Percentiles rank a stretch among this genome's conserved stretches.
These are phyloP conservation scores for Pulicaria dysenterica DNA, from an alignment of 129 eudicot species.

Conservation along the genomic window DNA sequence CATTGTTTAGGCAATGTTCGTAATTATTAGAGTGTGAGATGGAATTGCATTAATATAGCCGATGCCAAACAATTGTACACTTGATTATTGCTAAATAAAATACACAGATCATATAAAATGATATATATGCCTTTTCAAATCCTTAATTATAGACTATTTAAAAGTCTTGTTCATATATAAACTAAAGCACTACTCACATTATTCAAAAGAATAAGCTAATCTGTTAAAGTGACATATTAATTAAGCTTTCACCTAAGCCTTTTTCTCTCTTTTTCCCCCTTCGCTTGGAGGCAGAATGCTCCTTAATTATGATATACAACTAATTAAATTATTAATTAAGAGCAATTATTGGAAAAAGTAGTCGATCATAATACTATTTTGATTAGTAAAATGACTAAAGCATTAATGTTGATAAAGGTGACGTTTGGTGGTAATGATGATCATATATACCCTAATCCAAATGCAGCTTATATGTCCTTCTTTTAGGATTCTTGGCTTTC, in stretches of 20 bases:
- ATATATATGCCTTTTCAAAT: neutral
- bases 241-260: neutral
- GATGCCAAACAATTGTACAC: no score
- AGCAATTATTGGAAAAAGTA: constrained; percentile 16
- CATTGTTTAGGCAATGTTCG: no score
- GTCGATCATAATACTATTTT: constrained; percentile 5
- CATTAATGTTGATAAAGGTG: constrained; percentile 23
- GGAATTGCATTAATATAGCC: no score
- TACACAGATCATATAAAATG: neutral
- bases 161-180: neutral
- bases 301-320: constrained; percentile 17
- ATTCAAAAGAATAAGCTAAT: neutral
- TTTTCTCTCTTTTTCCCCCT: neutral
- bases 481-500: constrained; percentile 19
- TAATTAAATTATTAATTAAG: neutral
- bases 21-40: no score
- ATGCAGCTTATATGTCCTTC: constrained; percentile 14
- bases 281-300: constrained; percentile 9
- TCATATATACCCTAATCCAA: neutral
- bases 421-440: constrained; percentile 25
- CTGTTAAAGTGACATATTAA: neutral
- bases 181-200: constrained; percentile 5
- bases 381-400: constrained; percentile 16
- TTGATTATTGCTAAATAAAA: no score
- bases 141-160: neutral